Conservation (phyloP, 805 yeast genomes). For the Cyberlindnera mycetangii region DNA sequence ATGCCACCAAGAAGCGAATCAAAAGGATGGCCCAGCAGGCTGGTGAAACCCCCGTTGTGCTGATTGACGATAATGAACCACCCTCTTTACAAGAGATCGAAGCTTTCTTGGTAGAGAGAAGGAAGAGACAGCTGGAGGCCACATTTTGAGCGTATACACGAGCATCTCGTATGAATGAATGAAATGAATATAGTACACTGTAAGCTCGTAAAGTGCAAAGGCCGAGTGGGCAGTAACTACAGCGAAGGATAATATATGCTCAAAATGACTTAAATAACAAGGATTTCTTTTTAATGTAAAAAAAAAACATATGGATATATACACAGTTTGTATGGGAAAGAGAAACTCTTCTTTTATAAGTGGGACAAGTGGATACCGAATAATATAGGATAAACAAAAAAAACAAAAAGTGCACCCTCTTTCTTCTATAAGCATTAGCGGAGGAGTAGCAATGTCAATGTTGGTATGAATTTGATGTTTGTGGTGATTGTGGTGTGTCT, state of each 20-base stretch:
- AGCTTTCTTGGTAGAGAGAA: slow-evolving; percentile 18
- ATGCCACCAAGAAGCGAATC: slow-evolving; percentile 25
- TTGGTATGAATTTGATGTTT: background rate
- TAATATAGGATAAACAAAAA: too few relatives aligned
- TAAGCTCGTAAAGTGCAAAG: too few relatives aligned
- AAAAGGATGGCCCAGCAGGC: slow-evolving; percentile 4
- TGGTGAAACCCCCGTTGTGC: background rate
- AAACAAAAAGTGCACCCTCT: too few relatives aligned
- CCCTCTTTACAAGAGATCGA: slow-evolving; percentile 13
- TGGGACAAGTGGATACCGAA: background rate
- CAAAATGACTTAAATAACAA: slow-evolving; percentile 7
- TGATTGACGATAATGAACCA: slow-evolving; percentile 10
- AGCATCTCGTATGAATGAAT: too few relatives aligned
- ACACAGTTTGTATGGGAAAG: background rate
- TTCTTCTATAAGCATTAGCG: background rate
- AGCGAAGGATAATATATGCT: background rate
- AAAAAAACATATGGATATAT: slow-evolving; percentile 3
- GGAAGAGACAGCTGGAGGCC: slow-evolving; percentile 16
- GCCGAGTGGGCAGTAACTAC: too few relatives aligned
- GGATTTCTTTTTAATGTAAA: too few relatives aligned
- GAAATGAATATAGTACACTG: too few relatives aligned
- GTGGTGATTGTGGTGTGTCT: background rate
- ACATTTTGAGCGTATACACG: too few relatives aligned
- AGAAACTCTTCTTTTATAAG: background rate
- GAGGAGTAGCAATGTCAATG: background rate